A percentile compares a stretch with the other conserved stretches of the same genome.
Evolutionary conservation across 768 basidiomycete species (phyloP).

Genomic region (Nidularia pulvinata): DNA sequence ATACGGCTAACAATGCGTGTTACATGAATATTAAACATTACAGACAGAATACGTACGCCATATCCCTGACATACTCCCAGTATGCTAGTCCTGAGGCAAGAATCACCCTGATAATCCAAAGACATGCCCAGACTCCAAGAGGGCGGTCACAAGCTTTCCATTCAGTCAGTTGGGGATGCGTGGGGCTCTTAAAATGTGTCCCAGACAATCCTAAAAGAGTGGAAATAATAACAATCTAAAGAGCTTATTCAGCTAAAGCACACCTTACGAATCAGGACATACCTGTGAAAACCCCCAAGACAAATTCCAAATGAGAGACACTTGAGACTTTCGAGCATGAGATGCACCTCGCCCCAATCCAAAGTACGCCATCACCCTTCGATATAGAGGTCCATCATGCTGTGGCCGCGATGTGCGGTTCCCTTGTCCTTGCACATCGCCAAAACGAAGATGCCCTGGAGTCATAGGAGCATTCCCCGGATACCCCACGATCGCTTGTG

Average conservation of each 20-base stretch:
- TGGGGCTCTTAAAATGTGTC: slow-evolving; percentile 44
- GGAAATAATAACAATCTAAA: slow-evolving; percentile 51
- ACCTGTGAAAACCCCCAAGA: slow-evolving; percentile 54
- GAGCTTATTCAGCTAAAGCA: neutral
- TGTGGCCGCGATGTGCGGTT: slow-evolving; percentile 16
- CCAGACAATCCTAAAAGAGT: slow-evolving; percentile 47
- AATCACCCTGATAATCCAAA: slow-evolving; percentile 59
- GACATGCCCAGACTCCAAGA: slow-evolving; percentile 63
- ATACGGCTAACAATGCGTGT: neutral
- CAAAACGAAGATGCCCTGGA: neutral
- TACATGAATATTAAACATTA: neutral
- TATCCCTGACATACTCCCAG: slow-evolving; percentile 53
- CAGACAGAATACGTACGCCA: slow-evolving; percentile 18
- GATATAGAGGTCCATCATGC: slow-evolving; percentile 16
- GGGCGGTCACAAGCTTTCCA: slow-evolving; percentile 66
- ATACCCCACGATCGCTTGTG: too few species aligned
- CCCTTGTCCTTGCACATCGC: slow-evolving; percentile 1
- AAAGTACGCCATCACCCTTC: slow-evolving; percentile 33
- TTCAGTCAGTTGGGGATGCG: slow-evolving; percentile 38
- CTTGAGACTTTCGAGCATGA: slow-evolving; percentile 48
- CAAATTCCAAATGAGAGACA: slow-evolving; percentile 51
- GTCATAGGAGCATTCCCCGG: too few species aligned
- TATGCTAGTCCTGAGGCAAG: slow-evolving; percentile 47
- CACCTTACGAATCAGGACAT: slow-evolving; percentile 2
- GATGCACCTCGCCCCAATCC: slow-evolving; percentile 56